Base-by-base conservation (phyloP, 2,329 filamentous ascomycete species). In the Colletotrichum cuscutae region DNA sequence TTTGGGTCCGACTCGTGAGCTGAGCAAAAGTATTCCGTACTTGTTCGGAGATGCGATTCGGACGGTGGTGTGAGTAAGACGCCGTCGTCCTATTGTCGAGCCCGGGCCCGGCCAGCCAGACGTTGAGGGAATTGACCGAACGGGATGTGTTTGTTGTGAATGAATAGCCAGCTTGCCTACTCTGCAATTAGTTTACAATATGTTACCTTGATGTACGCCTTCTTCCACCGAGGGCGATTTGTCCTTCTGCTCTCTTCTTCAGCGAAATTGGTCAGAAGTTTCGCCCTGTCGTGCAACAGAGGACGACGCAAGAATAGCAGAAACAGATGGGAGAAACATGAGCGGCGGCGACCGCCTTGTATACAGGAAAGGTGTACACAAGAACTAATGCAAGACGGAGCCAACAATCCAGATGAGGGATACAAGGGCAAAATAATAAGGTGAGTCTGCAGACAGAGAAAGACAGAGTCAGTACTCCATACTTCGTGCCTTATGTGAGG, bases 281-380 rank as follows among this genome's bases (percentile, higher is more conserved):
- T 24, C n/a, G 61, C 19, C 30, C 22, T 24, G 32, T 49, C 46
- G 35, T 61, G 24, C 32, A 56, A 46, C 26, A 61, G 46, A 32
- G 19, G 30, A 60, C 30, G 54, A 46, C 42, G 42, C 42, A 61
- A 12, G 54, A 19, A 58, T 15, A 46, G 28, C 8, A 42, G 42
- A 8, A 53, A 46, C 12, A 42, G 22, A 9, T 42, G 13, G 19
- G 28, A 46, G 28, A 62, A 56, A 42, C 35, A 42, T n/a, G n/a
- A 35, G 22, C 11, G 35, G 52, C 30, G 35, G 19, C 42, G 35
- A 42, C 11, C 53, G 37, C 30, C 53, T 54, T 37, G 54, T 15
- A 58, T 37, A 52, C 62, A 35, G 59, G 52, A 46, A 13, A 15
- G 42, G 54, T 56, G 24, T 19, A 66, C 56, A 65, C 46, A 66